Base-by-base conservation (phyloP, 108 stramenopile species). In the Stephanodiscus minutulus region DNA sequence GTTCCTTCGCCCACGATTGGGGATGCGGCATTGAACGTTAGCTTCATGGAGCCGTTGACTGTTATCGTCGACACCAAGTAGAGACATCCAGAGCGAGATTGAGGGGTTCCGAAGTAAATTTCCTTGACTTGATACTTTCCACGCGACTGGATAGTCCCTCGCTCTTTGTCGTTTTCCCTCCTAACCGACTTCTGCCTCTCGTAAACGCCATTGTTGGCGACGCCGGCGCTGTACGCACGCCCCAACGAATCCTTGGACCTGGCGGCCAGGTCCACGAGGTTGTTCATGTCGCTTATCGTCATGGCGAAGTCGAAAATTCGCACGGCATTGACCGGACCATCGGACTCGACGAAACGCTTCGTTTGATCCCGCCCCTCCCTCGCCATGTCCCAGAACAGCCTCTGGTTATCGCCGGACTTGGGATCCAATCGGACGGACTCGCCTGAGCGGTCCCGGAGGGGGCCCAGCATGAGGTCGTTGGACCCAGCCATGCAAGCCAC, bases 301-400 rank as follows among this genome's bases (percentile, higher is more conserved):
- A 90, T 91, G 44, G 88, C 87, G 71, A 89, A 89, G 68, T 92
- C 94, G 77, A 95, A 95, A 3, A 91, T 90, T 54, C 88, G 57
- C 21, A 85, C 88, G 39, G 94, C 94, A 31, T 93, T 79, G n/a
- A 74, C 33, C 11, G 93, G 93, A 28, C 91, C 91, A 55, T 83
- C 76, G 0, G 81, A 76, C 10, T 87, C 81, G 22, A 92, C 56
- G 72, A 95, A 95, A 5, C 63, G 35, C 4, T 66, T 60, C n/a
- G 93, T 95, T 68, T 92, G 91, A 24, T 80, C 46, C 56, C 79
- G 78, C 41, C 84, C 84, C 29, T 91, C 91, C 33, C 60, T 72
- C 9, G 91, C 90, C 57, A 93, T 66, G 41, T 73, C 66, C 93
- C 93, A 95, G 57, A 95, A 91, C 28, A 75, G 22, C 41, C 77